Evolutionary conservation across 352 stramenopile genomes (phyloP).

Genomic region (Phytophthora pisi): DNA sequence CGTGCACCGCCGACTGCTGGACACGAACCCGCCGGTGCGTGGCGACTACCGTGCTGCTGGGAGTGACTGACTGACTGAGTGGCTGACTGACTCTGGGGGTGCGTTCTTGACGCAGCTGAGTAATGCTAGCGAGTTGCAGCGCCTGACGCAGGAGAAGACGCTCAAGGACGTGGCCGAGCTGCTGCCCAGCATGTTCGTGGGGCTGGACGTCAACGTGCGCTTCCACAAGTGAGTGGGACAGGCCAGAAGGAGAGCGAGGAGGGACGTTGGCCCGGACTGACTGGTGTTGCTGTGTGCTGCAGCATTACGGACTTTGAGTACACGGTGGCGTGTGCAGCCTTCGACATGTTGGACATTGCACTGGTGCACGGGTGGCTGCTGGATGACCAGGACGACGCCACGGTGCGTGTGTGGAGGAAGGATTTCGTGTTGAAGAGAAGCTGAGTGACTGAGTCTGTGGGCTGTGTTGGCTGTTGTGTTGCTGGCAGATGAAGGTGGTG

Average conservation of each 20-base stretch:
- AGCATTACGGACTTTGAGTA: conserved; percentile 95
- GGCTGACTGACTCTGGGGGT: not conserved
- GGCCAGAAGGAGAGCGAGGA: not conserved
- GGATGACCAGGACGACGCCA: conserved; percentile 90
- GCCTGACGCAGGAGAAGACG: conserved; percentile 83
- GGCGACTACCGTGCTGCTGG: not conserved
- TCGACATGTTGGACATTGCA: conserved; percentile 96
- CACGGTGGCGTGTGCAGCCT: conserved; percentile 93
- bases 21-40: conserved; percentile 74
- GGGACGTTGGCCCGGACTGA: not conserved
- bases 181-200: conserved; percentile 94
- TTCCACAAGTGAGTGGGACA: conserved; percentile 85
- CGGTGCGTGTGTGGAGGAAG: conserved; percentile 39
- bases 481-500: conserved; percentile 68
- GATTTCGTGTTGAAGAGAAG: not conserved
- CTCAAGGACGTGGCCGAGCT: conserved; percentile 91
- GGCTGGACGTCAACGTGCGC: conserved; percentile 98
- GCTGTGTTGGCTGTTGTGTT: not conserved
- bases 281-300: conserved; percentile 15
- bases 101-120: conserved; percentile 33
- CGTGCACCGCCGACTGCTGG: conserved; percentile 88
- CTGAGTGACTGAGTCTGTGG: conserved; percentile 6
- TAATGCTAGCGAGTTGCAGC: conserved; percentile 55
- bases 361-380: conserved; percentile 98
- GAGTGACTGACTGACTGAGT: conserved; percentile 7